These are phyloP conservation scores for Setomelanomma holmii DNA, from an alignment of 2,329 filamentous ascomycete species.

Conservation along the genomic window DNA sequence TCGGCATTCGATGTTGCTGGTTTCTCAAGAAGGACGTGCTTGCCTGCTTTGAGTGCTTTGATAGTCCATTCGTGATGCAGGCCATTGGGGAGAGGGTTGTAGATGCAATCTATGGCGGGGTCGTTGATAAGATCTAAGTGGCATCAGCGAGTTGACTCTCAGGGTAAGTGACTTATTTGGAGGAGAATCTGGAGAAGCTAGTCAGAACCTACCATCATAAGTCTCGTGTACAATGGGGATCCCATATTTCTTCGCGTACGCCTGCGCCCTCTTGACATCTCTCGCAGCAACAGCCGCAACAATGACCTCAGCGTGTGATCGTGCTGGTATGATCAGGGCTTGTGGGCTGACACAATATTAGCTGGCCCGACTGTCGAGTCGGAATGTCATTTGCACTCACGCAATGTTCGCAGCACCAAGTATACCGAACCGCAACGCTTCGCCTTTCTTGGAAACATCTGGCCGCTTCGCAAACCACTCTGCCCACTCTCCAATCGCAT, in stretches of 20 bases:
- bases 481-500: slow-evolving; percentile 10
- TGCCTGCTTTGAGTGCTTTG: slow-evolving; percentile 50
- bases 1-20: slow-evolving; percentile 53
- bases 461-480: slow-evolving; percentile 14
- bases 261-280: slow-evolving; percentile 55
- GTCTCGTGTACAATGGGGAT: slow-evolving; percentile 59
- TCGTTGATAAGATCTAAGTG: slow-evolving; percentile 48
- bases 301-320: slow-evolving; percentile 61
- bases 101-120: slow-evolving; percentile 50
- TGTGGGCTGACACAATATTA: too few relatives aligned
- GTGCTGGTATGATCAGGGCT: slow-evolving; percentile 58
- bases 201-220: slow-evolving; percentile 62
- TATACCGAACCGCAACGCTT: slow-evolving; percentile 44
- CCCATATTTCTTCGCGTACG: slow-evolving; percentile 59
- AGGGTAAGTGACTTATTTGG: too few relatives aligned
- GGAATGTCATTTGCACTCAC: slow-evolving; percentile 24
- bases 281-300: slow-evolving; percentile 62
- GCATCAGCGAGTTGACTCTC: slow-evolving; percentile 1
- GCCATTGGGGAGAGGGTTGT: slow-evolving; percentile 56
- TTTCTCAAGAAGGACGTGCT: slow-evolving; percentile 58
- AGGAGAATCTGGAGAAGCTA: too few relatives aligned
- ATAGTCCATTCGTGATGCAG: slow-evolving; percentile 54
- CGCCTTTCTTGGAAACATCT: slow-evolving; percentile 19
- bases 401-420: slow-evolving; percentile 47
- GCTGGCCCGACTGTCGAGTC: too few relatives aligned